Conservation (phyloP, 805 yeast genomes). For the Saccharomycopsis oosterbeekiorum region DNA sequence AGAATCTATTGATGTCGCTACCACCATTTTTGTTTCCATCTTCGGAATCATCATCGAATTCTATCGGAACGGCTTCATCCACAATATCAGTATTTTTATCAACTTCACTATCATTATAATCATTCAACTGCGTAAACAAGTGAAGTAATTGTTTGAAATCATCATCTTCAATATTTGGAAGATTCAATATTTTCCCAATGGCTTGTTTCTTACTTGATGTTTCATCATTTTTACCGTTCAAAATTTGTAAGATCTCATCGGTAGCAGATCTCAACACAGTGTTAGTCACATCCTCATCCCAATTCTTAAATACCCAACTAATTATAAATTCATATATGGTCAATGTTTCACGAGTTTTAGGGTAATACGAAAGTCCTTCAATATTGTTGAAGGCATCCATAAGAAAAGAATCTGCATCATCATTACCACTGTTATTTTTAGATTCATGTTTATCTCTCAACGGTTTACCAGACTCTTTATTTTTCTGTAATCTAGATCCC, state of each 20-base stretch:
- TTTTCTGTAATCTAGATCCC: slow-evolving; percentile 40
- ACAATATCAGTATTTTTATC: slow-evolving; percentile 19
- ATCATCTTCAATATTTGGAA: neutral
- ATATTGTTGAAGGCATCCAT: slow-evolving; percentile 24
- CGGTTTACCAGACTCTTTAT: slow-evolving; percentile 19
- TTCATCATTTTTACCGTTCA: slow-evolving; percentile 35
- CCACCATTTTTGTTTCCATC: slow-evolving; percentile 27
- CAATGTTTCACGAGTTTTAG: slow-evolving; percentile 44
- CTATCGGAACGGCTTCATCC: slow-evolving; percentile 24
- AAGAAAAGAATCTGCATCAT: slow-evolving; percentile 25
- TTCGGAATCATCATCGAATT: slow-evolving; percentile 33
- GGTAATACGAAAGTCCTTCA: slow-evolving; percentile 51
- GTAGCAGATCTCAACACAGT: slow-evolving; percentile 63
- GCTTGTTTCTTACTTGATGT: slow-evolving; percentile 40
- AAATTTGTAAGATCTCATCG: slow-evolving; percentile 47
- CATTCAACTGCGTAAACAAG: slow-evolving; percentile 40
- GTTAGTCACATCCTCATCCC: slow-evolving; percentile 50
- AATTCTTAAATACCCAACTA: slow-evolving; percentile 15
- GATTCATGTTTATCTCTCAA: neutral
- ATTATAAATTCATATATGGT: slow-evolving; percentile 36
- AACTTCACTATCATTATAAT: slow-evolving; percentile 27
- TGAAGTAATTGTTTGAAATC: slow-evolving; percentile 26
- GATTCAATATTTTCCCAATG: slow-evolving; percentile 5
- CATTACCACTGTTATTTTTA: neutral
- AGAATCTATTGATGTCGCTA: slow-evolving; percentile 24